Evolutionary conservation across 805 yeast species (phyloP).

Genomic region (Schwanniomyces pseudopolymorphus): DNA sequence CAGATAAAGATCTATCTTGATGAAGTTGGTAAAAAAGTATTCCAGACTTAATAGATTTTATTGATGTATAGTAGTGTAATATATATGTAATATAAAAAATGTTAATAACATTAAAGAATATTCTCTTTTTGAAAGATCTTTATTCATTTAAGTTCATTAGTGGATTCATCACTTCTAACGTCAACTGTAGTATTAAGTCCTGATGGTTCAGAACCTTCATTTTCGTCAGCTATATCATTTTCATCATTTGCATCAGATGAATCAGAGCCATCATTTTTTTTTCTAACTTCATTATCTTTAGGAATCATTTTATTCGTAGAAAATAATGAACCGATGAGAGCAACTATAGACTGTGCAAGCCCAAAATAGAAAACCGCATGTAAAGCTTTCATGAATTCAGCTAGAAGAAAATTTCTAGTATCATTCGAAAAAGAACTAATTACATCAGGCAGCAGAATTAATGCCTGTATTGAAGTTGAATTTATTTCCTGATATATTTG

Average conservation of each 20-base stretch:
- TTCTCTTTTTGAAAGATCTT: no score
- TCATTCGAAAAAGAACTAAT: constrained; percentile 24
- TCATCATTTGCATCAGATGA: not conserved
- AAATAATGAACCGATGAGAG: constrained; percentile 32
- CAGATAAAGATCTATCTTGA: constrained; percentile 54
- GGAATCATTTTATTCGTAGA: constrained; percentile 46
- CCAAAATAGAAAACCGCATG: constrained; percentile 40
- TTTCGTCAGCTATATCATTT: not conserved
- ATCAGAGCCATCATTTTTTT: constrained; percentile 8
- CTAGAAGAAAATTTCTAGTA: constrained; percentile 20
- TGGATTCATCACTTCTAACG: not conserved
- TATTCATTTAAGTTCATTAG: not conserved
- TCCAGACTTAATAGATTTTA: not conserved
- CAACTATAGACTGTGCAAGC: constrained; percentile 33
- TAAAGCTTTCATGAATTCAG: constrained; percentile 38
- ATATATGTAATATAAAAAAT: constrained; percentile 2
- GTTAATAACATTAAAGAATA: no score
- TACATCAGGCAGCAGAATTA: constrained; percentile 26
- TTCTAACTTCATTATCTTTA: constrained; percentile 19
- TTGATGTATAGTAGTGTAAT: constrained; percentile 8
- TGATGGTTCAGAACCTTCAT: not conserved
- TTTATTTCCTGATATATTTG: constrained; percentile 13
- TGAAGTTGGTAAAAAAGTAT: constrained; percentile 46
- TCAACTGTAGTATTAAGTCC: not conserved
- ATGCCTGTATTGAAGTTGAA: constrained; percentile 10